Evolutionary conservation across 352 stramenopile genomes (phyloP), one percentile per base, ranked within the genome.

Genomic region (Globisporangium acanthophoron): DNA sequence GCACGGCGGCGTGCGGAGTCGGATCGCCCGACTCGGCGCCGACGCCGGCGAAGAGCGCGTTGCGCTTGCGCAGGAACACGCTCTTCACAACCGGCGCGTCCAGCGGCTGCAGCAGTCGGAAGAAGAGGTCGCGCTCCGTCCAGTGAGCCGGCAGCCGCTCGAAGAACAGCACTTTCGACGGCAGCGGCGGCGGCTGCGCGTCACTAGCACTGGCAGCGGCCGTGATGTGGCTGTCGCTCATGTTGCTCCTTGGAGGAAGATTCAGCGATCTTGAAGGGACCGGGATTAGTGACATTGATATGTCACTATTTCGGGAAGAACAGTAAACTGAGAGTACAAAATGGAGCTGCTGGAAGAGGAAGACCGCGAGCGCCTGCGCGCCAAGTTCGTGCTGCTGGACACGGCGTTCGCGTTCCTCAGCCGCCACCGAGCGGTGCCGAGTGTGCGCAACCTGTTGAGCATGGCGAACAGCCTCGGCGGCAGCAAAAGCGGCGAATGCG

Each of bases 311-410:
- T 16, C 58, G 43, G 48, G 20, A 27, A 27, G 24, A 1, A 27
- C 24, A 27, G 24, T 27, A 27, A 27, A 27, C 24, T 27, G 24
- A 27, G 24, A 27, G 24, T 27, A 27, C 24, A 27, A 27, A 27
- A 50, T 63, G 40, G 40, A 37, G 33, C 33, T 37, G 33, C 24
- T 8, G 20, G 27, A 37, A 39, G 6, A 29, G 4, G 40, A 49
- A 18, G 29, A 7, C 0, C 1, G 21, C 5, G 24, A 48, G 50
- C 53, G 37, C 24, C 35, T 80, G 44, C 56, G 62, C 29, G 52
- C 45, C 58, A 72, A 89, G 44, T 92, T 92, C 55, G 66, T 69
- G 56, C 76, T 89, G 5, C 56, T 92, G 31, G 80, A 92, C 52
- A 78, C 77, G 16, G 69, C 66, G 33, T 92, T 81, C 65, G 76